Base-by-base conservation (phyloP, 2,329 filamentous ascomycete genomes). In the Rutstroemia sp. region DNA sequence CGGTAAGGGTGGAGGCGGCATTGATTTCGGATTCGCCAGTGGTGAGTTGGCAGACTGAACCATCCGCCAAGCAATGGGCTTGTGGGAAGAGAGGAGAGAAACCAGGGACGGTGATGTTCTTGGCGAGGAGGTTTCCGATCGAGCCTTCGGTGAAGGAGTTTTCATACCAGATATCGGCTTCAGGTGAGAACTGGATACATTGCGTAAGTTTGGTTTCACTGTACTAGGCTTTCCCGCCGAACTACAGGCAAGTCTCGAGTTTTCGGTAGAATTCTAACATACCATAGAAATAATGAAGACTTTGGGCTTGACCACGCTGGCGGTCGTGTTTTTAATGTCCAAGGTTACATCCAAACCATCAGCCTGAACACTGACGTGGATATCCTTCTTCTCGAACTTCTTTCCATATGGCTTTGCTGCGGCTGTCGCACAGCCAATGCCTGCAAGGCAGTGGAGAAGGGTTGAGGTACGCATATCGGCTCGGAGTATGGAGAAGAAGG, bases 11-110 rank as follows among this genome's bases (percentile, higher is more conserved):
- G 6, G 79, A 72, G 0, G 88, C 88, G 0, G 88, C 86, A 67
- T 91, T 92, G 73, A 91, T 88, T 71, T 90, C 86, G 9, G 78
- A 76, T 69, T 86, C 84, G 56, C 86, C 86, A 1, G 83, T 81
- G 8, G 82, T 82, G 47, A 89, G 64, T 66, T 90, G 86, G 71
- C 88, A 91, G 49, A 91, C 73, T 3, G 77, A 74, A 30, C 78
- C 74, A 62, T 83, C 72, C 10, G 72, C 71, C 0, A 81, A 84
- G 70, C 87, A 92, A 68, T 85, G 81, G 0, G 83, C 78, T 18
- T 79, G 71, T 0, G 85, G 85, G 66, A 79, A 88, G 2, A 86
- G 70, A 65, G 85, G 82, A 0, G 83, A 87, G 10, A 87, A 74
- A 1, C 85, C 85, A 0, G 82, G 79, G 1, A 83, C 68, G 2